A percentile compares a stretch with the other conserved stretches of the same genome.
Evolutionary conservation across 2,329 filamentous ascomycete species (phyloP).

Genomic region (Neofusicoccum ribis): DNA sequence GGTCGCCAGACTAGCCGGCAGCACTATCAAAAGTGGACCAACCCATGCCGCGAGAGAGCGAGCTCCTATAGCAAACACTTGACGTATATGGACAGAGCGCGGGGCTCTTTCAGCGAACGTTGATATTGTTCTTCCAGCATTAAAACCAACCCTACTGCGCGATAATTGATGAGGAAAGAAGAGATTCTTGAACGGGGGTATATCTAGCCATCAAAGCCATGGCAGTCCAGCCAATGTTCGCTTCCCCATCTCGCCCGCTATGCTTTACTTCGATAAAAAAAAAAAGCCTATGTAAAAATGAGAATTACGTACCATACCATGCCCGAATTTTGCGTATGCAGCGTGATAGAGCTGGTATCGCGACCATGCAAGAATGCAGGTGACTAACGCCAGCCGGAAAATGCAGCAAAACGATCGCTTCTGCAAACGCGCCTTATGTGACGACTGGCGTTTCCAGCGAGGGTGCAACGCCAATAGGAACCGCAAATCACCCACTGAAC

Average conservation of each 20-base stretch:
- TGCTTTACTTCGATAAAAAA: background rate
- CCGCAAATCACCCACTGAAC: background rate
- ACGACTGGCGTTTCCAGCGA: background rate
- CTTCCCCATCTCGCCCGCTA: background rate
- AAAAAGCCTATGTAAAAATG: background rate
- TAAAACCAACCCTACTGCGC: background rate
- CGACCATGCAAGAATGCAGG: background rate
- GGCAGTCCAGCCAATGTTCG: slow-evolving; percentile 16
- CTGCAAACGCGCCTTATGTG: background rate
- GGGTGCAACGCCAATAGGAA: background rate
- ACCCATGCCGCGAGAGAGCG: too few relatives aligned
- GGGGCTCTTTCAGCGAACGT: background rate
- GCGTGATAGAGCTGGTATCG: background rate
- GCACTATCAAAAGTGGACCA: too few relatives aligned
- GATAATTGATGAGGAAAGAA: background rate
- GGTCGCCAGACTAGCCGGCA: too few relatives aligned
- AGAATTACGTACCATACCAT: background rate
- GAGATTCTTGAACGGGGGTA: slow-evolving; percentile 6
- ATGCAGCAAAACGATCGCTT: background rate
- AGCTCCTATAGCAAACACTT: too few relatives aligned
- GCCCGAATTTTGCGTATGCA: background rate
- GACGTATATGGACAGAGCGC: too few relatives aligned
- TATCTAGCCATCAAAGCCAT: slow-evolving; percentile 17
- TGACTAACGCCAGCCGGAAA: background rate
- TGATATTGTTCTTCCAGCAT: background rate